Conservation (phyloP, 306 rosid genomes). For the Cucurbita argyrosperma region DNA sequence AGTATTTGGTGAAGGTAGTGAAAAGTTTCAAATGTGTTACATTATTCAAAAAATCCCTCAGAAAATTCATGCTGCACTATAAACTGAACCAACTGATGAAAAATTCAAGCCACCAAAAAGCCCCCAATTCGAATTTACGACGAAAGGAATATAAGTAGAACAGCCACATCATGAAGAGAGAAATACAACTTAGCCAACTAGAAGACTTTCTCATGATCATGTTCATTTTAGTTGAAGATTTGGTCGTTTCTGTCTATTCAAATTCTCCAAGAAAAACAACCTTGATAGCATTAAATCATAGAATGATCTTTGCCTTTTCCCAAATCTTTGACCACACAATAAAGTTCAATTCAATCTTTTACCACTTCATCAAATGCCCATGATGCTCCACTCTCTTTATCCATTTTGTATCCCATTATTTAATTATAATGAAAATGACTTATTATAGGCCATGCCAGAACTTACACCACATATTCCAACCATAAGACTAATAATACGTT, state of each 20-base stretch:
- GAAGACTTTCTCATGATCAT: not conserved
- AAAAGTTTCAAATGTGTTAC: not conserved
- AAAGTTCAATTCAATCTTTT: not conserved
- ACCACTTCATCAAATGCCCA: not conserved
- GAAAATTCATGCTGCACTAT: not conserved
- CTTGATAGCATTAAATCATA: not conserved
- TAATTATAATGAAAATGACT: not conserved
- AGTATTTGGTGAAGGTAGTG: not conserved
- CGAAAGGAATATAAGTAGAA: not conserved
- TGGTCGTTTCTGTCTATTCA: not conserved
- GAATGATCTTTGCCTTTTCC: not conserved
- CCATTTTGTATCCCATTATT: not conserved
- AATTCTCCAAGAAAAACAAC: not conserved
- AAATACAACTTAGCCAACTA: not conserved
- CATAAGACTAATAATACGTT: not conserved
- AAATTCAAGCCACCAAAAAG: not conserved
- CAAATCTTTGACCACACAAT: not conserved
- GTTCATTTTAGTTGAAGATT: not conserved
- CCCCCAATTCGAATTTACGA: not conserved
- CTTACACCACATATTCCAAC: not conserved
- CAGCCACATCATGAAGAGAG: not conserved
- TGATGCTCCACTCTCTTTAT: not conserved
- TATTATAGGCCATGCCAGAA: not conserved
- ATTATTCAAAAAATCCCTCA: not conserved
- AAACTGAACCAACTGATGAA: not conserved